Evolutionary conservation across 75 land plant species (phyloP), one percentile per base, ranked within the genome.

Genomic region (Sequoiadendron giganteum): DNA sequence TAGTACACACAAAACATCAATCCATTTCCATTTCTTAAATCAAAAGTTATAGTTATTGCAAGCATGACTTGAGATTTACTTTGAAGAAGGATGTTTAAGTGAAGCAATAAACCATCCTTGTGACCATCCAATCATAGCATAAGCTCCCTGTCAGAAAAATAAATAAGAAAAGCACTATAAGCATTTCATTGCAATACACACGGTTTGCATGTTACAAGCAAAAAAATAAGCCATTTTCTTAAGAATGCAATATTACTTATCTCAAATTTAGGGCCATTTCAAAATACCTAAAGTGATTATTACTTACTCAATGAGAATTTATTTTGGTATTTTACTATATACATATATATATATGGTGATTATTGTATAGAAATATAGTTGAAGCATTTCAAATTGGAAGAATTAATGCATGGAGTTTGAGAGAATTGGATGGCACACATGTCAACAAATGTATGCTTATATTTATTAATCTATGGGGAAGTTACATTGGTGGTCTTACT

Each of bases 91-190:
- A 92, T 95, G 95, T 52, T 78, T 28, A 40, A 93, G 89, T 76
- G 96, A 87, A 85, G 97, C 92, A 87, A 78, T 90, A 91, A 98
- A 95, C 99, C 98, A 96, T 90, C 99, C 99, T 91, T 98, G 97
- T 40, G 88, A 89, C 55, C 94, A 93, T n/a, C 94, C 95, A 87
- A 95, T 87, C 91, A 90, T 94, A 16, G 92, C 91, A 90, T 98
- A 98, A 55, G 89, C 89, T 32, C 88, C 86, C 99, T 98, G 92
- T 85, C 88, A 70, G 55, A 52, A 21, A 38, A 25, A 11, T 10
- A 30, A 49, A 55, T 43, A 45, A 10, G 32, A 82, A 82, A 43
- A 7, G 32, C 28, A 47, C 21, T 82, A 34, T 82, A 28, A 43
- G 15, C 16, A 45, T 79, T 49, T 82, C 52, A 40, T 25, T 19